Evolutionary conservation across 1,139 yeast species (phyloP).

Genomic region (Kodamaea derodonti): DNA sequence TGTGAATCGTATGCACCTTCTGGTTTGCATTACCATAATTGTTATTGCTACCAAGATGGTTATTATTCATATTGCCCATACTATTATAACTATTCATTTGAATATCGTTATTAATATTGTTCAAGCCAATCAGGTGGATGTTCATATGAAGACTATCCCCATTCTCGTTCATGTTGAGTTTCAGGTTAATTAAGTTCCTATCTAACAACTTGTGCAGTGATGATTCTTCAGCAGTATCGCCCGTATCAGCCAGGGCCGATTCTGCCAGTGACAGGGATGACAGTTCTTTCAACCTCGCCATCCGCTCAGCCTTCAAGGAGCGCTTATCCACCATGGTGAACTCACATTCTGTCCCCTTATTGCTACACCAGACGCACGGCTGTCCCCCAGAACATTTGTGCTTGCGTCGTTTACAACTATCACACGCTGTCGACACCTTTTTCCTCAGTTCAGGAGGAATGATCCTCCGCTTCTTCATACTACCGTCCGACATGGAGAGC

Average conservation of each 20-base stretch:
- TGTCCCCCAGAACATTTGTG: conserved; percentile 12
- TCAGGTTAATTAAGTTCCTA: not conserved
- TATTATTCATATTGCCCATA: not conserved
- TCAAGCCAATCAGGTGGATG: too few relatives aligned
- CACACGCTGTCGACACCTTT: conserved; percentile 14
- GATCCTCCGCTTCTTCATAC: conserved; percentile 7
- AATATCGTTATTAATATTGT: not conserved
- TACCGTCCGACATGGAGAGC: conserved; percentile 1
- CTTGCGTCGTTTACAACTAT: conserved; percentile 11
- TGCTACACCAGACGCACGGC: conserved; percentile 11
- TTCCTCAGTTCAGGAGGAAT: conserved; percentile 12
- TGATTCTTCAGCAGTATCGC: not conserved
- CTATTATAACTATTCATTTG: not conserved
- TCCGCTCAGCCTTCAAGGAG: conserved; percentile 22
- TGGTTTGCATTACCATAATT: too few relatives aligned
- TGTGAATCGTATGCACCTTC: too few relatives aligned
- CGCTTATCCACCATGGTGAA: conserved; percentile 12
- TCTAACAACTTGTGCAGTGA: not conserved
- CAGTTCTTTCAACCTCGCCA: conserved; percentile 11
- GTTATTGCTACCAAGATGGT: too few relatives aligned
- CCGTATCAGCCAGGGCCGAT: not conserved
- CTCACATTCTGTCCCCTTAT: conserved; percentile 10
- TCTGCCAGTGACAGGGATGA: conserved; percentile 1
- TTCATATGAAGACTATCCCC: not conserved
- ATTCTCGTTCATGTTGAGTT: not conserved